Conservation (phyloP, 192 early-diverging fungal genomes). For the Polychytrium aggregatum region DNA sequence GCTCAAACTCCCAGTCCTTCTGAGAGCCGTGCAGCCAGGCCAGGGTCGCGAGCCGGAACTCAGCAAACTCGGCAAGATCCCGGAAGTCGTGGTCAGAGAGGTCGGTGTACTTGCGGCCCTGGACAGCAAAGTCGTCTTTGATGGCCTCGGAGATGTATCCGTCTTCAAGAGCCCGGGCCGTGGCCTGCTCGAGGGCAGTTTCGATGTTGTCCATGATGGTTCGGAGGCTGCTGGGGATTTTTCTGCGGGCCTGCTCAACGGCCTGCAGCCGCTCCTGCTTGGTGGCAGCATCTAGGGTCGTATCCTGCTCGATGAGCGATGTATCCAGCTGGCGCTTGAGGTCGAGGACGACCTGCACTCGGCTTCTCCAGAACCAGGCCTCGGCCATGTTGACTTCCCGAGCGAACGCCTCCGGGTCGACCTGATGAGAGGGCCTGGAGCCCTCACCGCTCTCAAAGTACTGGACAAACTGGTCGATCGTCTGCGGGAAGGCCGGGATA, state of each 20-base stretch:
- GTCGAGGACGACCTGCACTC: conserved; percentile 43
- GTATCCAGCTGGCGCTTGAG: conserved; percentile 25
- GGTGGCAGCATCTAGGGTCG: conserved; percentile 1
- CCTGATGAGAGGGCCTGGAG: conserved; percentile 16
- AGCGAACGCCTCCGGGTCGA: conserved; percentile 9
- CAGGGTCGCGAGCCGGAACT: conserved; percentile 43
- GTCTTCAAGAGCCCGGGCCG: conserved; percentile 25
- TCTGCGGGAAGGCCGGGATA: conserved; percentile 40
- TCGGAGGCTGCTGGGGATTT: conserved; percentile 29
- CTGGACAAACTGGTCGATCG: conserved; percentile 36
- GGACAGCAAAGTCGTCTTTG: conserved; percentile 39
- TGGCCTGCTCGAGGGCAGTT: conserved; percentile 32
- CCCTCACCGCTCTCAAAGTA: conserved; percentile 21
- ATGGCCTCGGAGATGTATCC: conserved; percentile 20
- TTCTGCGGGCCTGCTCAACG: conserved; percentile 10
- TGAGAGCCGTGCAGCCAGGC: conserved; percentile 34
- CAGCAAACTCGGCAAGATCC: conserved; percentile 26
- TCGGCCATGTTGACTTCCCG: conserved; percentile 32
- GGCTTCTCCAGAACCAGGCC: conserved; percentile 53
- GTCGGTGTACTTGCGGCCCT: conserved; percentile 11
- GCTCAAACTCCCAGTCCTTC: conserved; percentile 34
- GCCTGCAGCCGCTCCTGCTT: neutral
- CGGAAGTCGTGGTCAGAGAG: conserved; percentile 13
- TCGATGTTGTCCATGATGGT: conserved; percentile 38
- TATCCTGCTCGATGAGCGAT: conserved; percentile 8